Conservation (phyloP, 805 yeast genomes). For the Metschnikowia noctiluminum region DNA sequence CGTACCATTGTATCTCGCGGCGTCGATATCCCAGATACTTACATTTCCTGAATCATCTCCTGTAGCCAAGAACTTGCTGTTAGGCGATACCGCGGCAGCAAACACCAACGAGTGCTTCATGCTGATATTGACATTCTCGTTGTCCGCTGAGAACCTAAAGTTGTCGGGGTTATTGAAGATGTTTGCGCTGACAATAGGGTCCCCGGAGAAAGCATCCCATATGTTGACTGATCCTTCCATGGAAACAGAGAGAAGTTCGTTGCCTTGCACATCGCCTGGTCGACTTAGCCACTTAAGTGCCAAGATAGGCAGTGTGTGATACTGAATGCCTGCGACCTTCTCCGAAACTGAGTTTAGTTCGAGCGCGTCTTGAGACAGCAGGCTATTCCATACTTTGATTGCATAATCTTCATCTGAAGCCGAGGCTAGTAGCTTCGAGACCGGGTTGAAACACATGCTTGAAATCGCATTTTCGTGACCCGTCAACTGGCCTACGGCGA, state of each 20-base stretch:
- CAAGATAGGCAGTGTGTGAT: constrained; percentile 56
- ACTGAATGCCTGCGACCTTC: constrained; percentile 13
- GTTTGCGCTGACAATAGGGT: constrained; percentile 31
- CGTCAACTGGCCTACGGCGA: constrained; percentile 30
- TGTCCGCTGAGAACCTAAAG: constrained; percentile 19
- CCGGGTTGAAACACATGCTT: constrained; percentile 49
- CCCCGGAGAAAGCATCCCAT: constrained; percentile 58
- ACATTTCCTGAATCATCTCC: constrained; percentile 67
- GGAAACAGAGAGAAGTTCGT: constrained; percentile 38
- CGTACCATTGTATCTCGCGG: constrained; percentile 10
- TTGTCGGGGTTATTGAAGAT: constrained; percentile 25
- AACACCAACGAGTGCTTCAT: constrained; percentile 55
- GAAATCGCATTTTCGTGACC: constrained; percentile 70
- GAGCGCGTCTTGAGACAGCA: constrained; percentile 48
- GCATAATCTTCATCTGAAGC: constrained; percentile 70
- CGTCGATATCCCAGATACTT: constrained; percentile 46
- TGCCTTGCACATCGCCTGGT: constrained; percentile 17
- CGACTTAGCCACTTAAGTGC: constrained; percentile 52
- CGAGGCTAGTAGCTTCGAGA: constrained; percentile 57
- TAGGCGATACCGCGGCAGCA: constrained; percentile 50
- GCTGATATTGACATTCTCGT: constrained; percentile 4
- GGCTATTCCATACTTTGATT: constrained; percentile 74
- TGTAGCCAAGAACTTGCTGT: constrained; percentile 48
- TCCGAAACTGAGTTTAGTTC: constrained; percentile 24
- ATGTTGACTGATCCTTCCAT: constrained; percentile 68